Base-by-base conservation (phyloP, 2,329 filamentous ascomycete species). In the Alternaria infectoria region DNA sequence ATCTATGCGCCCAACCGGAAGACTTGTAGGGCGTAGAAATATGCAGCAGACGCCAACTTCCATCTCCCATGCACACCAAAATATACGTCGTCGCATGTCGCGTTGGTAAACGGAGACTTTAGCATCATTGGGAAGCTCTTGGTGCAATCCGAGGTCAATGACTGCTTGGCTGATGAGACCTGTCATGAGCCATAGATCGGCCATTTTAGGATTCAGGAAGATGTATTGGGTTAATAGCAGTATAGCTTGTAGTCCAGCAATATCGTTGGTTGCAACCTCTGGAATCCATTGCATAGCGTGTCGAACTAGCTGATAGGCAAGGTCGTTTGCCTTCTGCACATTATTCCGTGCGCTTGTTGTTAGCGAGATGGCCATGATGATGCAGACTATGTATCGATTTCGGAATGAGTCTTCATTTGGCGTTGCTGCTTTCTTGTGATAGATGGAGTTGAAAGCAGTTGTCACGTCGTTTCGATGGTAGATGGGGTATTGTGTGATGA, bases 31-130 rank as follows among this genome's bases (percentile, higher is more conserved):
- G 6, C 74, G 73, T 11, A 75, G 46, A 23, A 79, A 79, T 45
- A 77, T 76, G 25, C 70, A 75, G 47, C 76, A 78, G 2, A 79
- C 77, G 8, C 75, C 75, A 15, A 77, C 74, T 54, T 79, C 77
- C 77, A 79, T 79, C 47, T 79, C 77, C 76, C 76, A 79, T 13
- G 76, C 76, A 47, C 73, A 76, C 77, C 77, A 79, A 25, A 79
- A 79, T 43, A 79, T 54, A 15, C 77, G 75, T 25, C 77, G 71
- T n/a, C 77, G 69, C 76, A 78, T 78, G 49, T 79, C 77, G n/a
- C 77, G 76, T 51, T 77, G 63, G 46, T 75, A 76, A 6, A 70
- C 61, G 3, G 74, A 70, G 11, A 79, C 67, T 7, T 50, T 64
- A 15, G 65, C 28, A 44, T 77, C 71, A 15, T 74, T 70, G 8